Evolutionary conservation across 2,329 filamentous ascomycete species (phyloP), one percentile per base, ranked within the genome.

Genomic region (Xylariaceae sp.): DNA sequence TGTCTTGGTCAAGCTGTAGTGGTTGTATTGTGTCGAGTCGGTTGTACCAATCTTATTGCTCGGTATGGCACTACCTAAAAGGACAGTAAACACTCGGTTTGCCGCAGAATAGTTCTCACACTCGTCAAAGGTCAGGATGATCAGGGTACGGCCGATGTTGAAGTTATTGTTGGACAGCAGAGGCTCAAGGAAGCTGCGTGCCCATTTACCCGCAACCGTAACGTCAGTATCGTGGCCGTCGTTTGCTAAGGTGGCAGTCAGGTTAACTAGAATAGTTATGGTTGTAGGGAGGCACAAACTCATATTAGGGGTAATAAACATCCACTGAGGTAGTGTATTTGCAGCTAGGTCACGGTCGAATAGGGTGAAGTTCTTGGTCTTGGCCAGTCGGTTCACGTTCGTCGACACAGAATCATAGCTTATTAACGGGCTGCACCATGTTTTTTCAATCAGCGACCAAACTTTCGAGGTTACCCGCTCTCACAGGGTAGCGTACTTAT

Each of bases 221-320:
- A 69, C 59, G 13, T 60, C 61, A 18, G 56, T 62, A 50, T 69
- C 67, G 56, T 68, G 67, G 10, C 67, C 67, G 48, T 67, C 58
- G 45, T 65, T 64, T 23, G 66, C 58, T 60, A n/a, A 20, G 10
- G 6, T 13, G 6, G 5, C 16, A n/a, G 35, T 46, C n/a, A 50
- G n/a, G 53, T 47, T 42, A 36, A 18, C 21, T 35, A 13, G 23
- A 7, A 20, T 36, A 11, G 30, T 11, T 10, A 32, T 11, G 10
- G 18, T 2, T 43, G n/a, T 32, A 50, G 30, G 11, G 23, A 35
- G 33, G 20, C 15, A 27, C 58, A 40, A 27, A 60, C 58, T 78
- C 75, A 77, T 78, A 65, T 78, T 78, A 11, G 75, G 75, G 4
- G 76, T 78, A 50, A 78, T 73, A 59, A 77, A 78, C 53, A 69